Conservation (phyloP, 192 early-diverging fungal genomes). For the Entomortierella chlamydospora region DNA sequence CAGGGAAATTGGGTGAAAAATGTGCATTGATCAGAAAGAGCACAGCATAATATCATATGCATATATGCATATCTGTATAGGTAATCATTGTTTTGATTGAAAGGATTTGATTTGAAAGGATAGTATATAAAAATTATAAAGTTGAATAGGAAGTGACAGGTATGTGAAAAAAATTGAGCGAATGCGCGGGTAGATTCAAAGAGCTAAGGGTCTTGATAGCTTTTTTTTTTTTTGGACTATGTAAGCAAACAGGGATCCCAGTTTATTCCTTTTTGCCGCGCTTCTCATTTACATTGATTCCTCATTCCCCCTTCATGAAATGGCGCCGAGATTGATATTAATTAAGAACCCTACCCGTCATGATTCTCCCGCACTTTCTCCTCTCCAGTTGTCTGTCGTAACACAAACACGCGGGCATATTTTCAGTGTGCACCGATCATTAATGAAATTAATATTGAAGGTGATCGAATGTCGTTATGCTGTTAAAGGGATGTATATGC, state of each 20-base stretch:
- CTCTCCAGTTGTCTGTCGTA: not conserved
- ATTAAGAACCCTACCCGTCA: not conserved
- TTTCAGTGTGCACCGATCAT: not conserved
- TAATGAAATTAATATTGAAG: not conserved
- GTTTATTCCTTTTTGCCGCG: too few relatives aligned
- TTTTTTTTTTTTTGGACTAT: too few relatives aligned
- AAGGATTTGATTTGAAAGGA: too few relatives aligned
- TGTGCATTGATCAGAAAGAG: conserved; percentile 12
- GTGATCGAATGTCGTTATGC: not conserved
- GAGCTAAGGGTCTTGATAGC: too few relatives aligned
- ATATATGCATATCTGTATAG: not conserved
- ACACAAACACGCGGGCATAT: not conserved
- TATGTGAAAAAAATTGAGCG: too few relatives aligned
- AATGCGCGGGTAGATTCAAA: too few relatives aligned
- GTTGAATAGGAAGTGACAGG: too few relatives aligned
- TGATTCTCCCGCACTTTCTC: not conserved
- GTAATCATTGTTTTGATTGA: too few relatives aligned
- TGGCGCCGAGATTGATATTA: not conserved
- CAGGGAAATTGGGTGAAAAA: conserved; percentile 2
- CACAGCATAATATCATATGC: conserved; percentile 37
- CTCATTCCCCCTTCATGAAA: not conserved
- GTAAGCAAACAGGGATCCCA: too few relatives aligned
- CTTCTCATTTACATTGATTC: not conserved
- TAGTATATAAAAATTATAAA: too few relatives aligned
- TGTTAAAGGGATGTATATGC: not conserved